Conservation (phyloP, 2,329 filamentous ascomycete genomes). For the Fusarium gaditjirri region DNA sequence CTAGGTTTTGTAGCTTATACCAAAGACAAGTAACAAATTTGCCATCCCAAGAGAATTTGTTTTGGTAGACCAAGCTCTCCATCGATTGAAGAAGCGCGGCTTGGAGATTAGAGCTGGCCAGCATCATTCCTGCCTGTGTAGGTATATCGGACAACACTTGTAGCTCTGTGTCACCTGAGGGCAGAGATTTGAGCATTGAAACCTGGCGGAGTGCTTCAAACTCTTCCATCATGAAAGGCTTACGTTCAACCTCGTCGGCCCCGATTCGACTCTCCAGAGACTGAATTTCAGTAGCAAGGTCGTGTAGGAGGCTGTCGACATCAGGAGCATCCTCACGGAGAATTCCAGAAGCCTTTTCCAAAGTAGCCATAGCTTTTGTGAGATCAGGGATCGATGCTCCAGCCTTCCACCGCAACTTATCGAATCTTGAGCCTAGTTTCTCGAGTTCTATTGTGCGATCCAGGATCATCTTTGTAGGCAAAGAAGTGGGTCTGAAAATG, state of each 20-base stretch:
- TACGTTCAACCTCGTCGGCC: constrained; percentile 53
- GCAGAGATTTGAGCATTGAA: constrained; percentile 53
- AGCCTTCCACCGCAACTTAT: constrained; percentile 68
- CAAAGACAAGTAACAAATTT: constrained; percentile 60
- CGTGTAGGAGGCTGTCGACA: constrained; percentile 59
- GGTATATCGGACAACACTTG: constrained; percentile 59
- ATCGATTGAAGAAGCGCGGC: constrained; percentile 58
- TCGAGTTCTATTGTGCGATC: constrained; percentile 63
- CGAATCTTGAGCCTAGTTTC: constrained; percentile 67
- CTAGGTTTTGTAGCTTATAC: constrained; percentile 62
- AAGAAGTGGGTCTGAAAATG: constrained; percentile 71
- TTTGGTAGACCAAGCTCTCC: constrained; percentile 57
- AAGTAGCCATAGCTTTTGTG: constrained; percentile 62
- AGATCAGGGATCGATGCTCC: constrained; percentile 63
- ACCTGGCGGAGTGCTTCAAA: constrained; percentile 69
- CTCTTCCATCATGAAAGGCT: constrained; percentile 63
- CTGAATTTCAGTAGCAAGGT: constrained; percentile 62
- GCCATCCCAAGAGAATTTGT: constrained; percentile 54
- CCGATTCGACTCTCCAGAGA: constrained; percentile 60
- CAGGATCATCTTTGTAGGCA: constrained; percentile 58
- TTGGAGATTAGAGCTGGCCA: constrained; percentile 49
- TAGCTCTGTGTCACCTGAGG: constrained; percentile 48
- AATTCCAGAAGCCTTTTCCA: constrained; percentile 67
- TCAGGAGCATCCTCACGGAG: constrained; percentile 57
- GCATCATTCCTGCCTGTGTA: constrained; percentile 49